Conservation (phyloP, 2,329 filamentous ascomycete species). For the Aureobasidium leucospermi region DNA sequence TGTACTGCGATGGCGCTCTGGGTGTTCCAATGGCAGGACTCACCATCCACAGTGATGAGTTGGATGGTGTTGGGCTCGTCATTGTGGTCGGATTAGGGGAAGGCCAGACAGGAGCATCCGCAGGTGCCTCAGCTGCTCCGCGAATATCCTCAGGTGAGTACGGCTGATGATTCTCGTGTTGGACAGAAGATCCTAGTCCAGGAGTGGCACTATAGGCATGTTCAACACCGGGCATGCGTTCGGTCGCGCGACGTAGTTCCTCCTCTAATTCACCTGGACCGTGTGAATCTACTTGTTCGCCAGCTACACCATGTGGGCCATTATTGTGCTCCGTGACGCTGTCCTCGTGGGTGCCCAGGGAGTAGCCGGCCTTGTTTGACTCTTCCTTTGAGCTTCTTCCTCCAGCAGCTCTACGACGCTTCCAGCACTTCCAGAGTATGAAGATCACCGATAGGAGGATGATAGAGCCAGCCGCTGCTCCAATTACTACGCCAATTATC, state of each 20-base stretch:
- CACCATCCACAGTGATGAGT: conserved; percentile 7
- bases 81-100: background rate
- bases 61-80: conserved; percentile 1
- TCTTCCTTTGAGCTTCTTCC: background rate
- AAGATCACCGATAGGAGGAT: background rate
- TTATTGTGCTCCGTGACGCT: background rate
- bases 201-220: background rate
- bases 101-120: background rate
- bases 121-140: conserved; percentile 6
- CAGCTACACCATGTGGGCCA: background rate
- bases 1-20: background rate
- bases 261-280: background rate
- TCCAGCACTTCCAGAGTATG: background rate
- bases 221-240: background rate
- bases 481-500: conserved; percentile 1
- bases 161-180: background rate
- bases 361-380: background rate
- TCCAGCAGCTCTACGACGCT: background rate
- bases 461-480: background rate
- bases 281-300: background rate
- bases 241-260: background rate
- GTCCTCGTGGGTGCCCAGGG: background rate
- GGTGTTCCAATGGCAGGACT: background rate
- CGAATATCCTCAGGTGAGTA: conserved; percentile 3
- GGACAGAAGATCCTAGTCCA: background rate